phyloP scores from a whole-genome alignment of 345 rosid genomes.

The Dimocarpus longan region DNA sequence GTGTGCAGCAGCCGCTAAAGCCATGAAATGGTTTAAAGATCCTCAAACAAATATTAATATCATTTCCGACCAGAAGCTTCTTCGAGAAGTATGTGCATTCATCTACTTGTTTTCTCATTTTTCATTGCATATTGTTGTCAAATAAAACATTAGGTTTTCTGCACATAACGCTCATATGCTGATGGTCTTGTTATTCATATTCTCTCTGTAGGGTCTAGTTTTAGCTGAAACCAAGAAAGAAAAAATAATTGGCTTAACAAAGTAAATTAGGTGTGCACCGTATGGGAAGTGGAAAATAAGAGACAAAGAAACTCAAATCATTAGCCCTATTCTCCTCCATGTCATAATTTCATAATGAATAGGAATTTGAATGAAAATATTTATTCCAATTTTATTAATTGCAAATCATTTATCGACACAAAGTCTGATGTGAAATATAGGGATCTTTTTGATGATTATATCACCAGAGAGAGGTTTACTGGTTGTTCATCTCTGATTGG shows the following conservation, averaged over 20 bases:
- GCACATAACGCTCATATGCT: neutral
- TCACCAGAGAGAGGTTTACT: neutral
- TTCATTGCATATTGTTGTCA: neutral
- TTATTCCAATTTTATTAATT: neutral
- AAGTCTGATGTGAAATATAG: neutral
- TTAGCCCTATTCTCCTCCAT: neutral
- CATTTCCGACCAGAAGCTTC: conserved; percentile 45
- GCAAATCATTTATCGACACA: neutral
- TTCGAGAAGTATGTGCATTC: conserved; percentile 64
- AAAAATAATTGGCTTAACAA: neutral
- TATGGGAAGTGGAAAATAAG: neutral
- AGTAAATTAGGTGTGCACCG: neutral
- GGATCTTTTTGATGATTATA: neutral
- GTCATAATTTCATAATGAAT: neutral
- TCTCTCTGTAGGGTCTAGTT: neutral
- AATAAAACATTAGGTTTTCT: neutral
- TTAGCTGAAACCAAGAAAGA: neutral
- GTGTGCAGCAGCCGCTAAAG: conserved; percentile 79
- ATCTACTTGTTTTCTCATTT: neutral
- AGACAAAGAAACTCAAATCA: neutral
- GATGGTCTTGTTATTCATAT: neutral
- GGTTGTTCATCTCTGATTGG: neutral
- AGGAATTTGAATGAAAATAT: no score
- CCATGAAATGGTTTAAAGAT: conserved; percentile 89
- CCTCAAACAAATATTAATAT: conserved; percentile 72